Base-by-base conservation (phyloP, 2,329 filamentous ascomycete species). In the Claviceps sorghi region DNA sequence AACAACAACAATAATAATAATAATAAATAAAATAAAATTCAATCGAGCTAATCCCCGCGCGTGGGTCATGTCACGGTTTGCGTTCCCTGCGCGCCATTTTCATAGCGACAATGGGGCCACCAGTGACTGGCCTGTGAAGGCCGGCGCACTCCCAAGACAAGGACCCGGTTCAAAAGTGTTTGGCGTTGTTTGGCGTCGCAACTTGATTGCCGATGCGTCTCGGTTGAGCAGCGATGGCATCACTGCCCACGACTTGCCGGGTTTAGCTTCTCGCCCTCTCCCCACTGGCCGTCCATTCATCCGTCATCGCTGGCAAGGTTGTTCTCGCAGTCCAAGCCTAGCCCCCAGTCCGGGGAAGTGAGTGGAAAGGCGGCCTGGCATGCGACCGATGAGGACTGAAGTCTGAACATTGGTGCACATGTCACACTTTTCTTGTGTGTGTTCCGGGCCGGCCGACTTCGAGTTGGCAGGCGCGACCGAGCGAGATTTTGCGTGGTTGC, bases 331-430 rank as follows among this genome's bases (percentile, higher is more conserved):
- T 41, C 26, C 36, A 22, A 52, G 52, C 41, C 29, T 51, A 21
- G 19, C 30, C 46, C 49, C 50, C 29, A 45, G 52, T 52, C 52
- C 32, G 54, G 54, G 47, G 54, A 51, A 22, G 34, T 41, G 32
- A 46, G 32, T 50, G 38, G 26, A 43, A 32, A 29, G 34, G 8
- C 21, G 15, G 22, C n/a, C n/a, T n/a, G n/a, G n/a, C n/a, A 41
- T 3, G 26, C 7, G 19, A 34, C 19, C 6, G 21, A 22, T 6
- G 19, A 41, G 21, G 38, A 41, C 49, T 7, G 36, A 38, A n/a
- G 17, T n/a, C 36, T 22, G n/a, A 29, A 38, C n/a, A n/a, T n/a
- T n/a, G 32, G 38, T 47, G 52, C 52, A 54, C 54, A 56, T 53
- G 53, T 53, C 50, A 48, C 53, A 21, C 50, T 40, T 49, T 30